Percentiles rank a stretch among this genome's conserved stretches.
Conservation (phyloP, 1,139 yeast genomes). For the Saccharomyces hybrid region DNA sequence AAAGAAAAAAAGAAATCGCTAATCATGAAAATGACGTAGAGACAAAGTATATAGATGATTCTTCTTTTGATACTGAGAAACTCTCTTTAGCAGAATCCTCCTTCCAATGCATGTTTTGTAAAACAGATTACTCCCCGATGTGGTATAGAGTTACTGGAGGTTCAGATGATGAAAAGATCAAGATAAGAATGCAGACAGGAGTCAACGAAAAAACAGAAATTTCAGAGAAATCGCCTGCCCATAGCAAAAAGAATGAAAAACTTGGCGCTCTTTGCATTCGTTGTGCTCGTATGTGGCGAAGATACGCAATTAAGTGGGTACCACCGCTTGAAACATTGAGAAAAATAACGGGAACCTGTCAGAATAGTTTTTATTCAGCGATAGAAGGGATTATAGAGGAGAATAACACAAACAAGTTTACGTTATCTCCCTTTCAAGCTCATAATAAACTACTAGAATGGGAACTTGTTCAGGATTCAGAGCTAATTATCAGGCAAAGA, state of each 20-base stretch:
- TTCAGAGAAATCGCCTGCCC: conserved; percentile 33
- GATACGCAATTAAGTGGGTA: conserved; percentile 88
- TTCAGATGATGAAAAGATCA: conserved; percentile 48
- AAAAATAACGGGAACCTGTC: conserved; percentile 31
- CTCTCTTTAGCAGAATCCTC: conserved; percentile 13
- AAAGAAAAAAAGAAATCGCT: conserved; percentile 9
- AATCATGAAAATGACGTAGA: conserved; percentile 8
- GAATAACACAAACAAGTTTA: conserved; percentile 11
- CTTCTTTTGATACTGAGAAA: conserved; percentile 32
- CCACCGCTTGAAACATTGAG: conserved; percentile 61
- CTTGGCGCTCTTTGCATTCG: conserved; percentile 64
- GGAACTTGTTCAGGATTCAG: conserved; percentile 65
- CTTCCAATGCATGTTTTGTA: conserved; percentile 31
- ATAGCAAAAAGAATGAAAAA: conserved; percentile 26
- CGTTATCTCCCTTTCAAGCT: conserved; percentile 15
- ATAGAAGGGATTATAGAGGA: conserved; percentile 20
- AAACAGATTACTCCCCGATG: conserved; percentile 28
- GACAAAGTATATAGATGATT: conserved; percentile 34
- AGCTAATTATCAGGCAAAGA: conserved; percentile 47
- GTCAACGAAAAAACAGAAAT: conserved; percentile 36
- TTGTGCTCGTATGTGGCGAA: conserved; percentile 86
- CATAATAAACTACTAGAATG: conserved; percentile 52
- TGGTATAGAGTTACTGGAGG: conserved; percentile 46
- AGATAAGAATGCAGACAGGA: conserved; percentile 15
- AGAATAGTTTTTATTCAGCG: conserved; percentile 12